Percentiles rank a stretch among this genome's conserved stretches.
These are phyloP conservation scores for Pyrenochaeta sp. DNA, from an alignment of 2,329 filamentous ascomycete genomes.

Conservation along the genomic window DNA sequence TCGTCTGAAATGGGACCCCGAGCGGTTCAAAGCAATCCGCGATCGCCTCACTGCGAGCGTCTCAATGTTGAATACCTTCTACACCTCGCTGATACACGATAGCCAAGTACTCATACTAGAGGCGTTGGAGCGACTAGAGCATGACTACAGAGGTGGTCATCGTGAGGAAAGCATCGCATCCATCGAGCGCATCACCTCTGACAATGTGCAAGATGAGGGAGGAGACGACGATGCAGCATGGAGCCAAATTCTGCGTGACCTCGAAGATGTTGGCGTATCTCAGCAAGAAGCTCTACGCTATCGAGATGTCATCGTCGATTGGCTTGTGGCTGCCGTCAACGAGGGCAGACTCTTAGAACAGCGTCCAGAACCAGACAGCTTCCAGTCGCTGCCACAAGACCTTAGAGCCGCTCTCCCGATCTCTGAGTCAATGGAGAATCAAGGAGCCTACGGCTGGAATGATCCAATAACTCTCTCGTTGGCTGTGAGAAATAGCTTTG, in stretches of 20 bases:
- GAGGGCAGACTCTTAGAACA: conserved; percentile 39
- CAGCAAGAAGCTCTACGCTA: conserved; percentile 31
- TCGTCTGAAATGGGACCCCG: conserved; percentile 39
- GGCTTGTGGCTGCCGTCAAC: conserved; percentile 43
- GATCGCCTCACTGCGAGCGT: conserved; percentile 35
- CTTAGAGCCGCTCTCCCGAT: conserved; percentile 4
- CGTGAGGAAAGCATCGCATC: conserved; percentile 40
- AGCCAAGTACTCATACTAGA: conserved; percentile 40
- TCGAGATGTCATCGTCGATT: conserved; percentile 39
- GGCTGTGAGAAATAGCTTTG: not conserved
- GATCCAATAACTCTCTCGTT: not conserved
- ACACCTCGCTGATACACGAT: conserved; percentile 36
- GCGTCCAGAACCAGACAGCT: conserved; percentile 7
- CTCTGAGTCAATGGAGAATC: not conserved
- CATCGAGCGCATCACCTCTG: conserved; percentile 31
- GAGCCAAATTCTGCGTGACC: conserved; percentile 41
- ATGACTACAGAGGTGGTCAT: conserved; percentile 39
- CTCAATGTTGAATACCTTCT: conserved; percentile 38
- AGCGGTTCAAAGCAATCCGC: conserved; percentile 27
- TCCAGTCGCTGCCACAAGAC: conserved; percentile 10
- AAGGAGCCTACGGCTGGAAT: conserved; percentile 6
- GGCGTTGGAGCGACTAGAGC: conserved; percentile 39
- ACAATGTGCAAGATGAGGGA: conserved; percentile 11
- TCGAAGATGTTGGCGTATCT: conserved; percentile 42
- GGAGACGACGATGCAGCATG: conserved; percentile 38